A percentile compares a stretch with the other conserved stretches of the same genome.
These are phyloP conservation scores for Jackrogersella multiformis DNA, from an alignment of 495 filamentous ascomycete species.

Conservation along the genomic window DNA sequence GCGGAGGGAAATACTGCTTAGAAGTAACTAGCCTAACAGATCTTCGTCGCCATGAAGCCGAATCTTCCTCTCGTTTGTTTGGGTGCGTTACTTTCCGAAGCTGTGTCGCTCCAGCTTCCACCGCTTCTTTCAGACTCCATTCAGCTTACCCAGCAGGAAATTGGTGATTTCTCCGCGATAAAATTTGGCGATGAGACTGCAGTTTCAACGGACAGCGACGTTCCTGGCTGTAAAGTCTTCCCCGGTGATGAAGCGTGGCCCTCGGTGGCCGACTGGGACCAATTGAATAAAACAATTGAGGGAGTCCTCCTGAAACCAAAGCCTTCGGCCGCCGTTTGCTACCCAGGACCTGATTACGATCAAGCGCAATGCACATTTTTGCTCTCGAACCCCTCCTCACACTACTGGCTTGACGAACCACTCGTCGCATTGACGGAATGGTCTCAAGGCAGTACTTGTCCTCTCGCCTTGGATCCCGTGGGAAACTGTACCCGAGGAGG, in stretches of 20 bases:
- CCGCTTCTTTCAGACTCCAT: slow-evolving; percentile 43
- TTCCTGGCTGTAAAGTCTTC: slow-evolving; percentile 58
- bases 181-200: slow-evolving; percentile 46
- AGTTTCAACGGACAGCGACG: neutral
- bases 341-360: slow-evolving; percentile 58
- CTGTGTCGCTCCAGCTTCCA: slow-evolving; percentile 1
- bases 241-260: slow-evolving; percentile 63
- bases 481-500: slow-evolving; percentile 64
- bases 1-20: neutral
- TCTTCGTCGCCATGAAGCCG: slow-evolving; percentile 63
- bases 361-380: slow-evolving; percentile 50
- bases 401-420: slow-evolving; percentile 53
- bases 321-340: slow-evolving; percentile 63
- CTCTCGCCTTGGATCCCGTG: slow-evolving; percentile 30
- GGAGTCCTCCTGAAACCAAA: slow-evolving; percentile 61
- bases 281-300: slow-evolving; percentile 56
- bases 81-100: slow-evolving; percentile 7
- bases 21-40: neutral
- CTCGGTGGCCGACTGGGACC: slow-evolving; percentile 50
- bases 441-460: slow-evolving; percentile 53
- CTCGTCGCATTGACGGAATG: slow-evolving; percentile 48
- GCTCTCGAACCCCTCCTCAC: slow-evolving; percentile 30
- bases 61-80: slow-evolving; percentile 71
- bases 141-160: slow-evolving; percentile 46
- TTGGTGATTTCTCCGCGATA: slow-evolving; percentile 45